phyloP scores from a whole-genome alignment of 2,329 filamentous ascomycete species.

The Colletotrichum spinosum region DNA sequence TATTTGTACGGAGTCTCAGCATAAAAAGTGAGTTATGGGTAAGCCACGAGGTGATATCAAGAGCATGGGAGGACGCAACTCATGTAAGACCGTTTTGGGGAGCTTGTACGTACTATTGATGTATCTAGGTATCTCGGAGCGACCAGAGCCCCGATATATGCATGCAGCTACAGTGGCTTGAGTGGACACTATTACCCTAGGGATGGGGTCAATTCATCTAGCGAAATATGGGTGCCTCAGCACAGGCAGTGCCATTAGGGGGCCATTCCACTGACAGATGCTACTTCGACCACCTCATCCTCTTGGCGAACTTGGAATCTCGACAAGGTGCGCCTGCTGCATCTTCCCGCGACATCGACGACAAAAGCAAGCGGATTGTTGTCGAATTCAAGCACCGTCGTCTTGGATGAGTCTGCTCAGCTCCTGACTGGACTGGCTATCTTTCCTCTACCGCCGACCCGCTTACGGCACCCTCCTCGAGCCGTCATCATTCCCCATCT shows the following conservation, averaged over 20 bases:
- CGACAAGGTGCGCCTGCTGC: conserved; percentile 23
- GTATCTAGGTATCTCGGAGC: conserved; percentile 13
- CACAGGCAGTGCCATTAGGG: conserved; percentile 33
- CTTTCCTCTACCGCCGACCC: conserved; percentile 19
- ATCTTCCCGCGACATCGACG: conserved; percentile 15
- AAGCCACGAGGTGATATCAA: too few relatives aligned
- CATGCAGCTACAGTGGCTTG: conserved; percentile 4
- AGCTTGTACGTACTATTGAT: neutral
- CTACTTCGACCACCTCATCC: conserved; percentile 37
- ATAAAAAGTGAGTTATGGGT: too few relatives aligned
- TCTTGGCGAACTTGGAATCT: conserved; percentile 28
- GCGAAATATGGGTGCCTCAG: conserved; percentile 19
- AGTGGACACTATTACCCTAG: neutral
- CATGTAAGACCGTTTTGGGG: too few relatives aligned
- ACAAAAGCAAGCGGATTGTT: conserved; percentile 16
- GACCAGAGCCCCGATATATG: conserved; percentile 24
- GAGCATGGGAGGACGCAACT: too few relatives aligned
- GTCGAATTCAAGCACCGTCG: neutral
- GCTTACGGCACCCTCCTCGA: conserved; percentile 2
- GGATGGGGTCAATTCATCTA: conserved; percentile 25
- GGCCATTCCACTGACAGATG: conserved; percentile 30
- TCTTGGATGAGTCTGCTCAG: conserved; percentile 34
- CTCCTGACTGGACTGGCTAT: conserved; percentile 34
- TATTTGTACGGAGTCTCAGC: too few relatives aligned
- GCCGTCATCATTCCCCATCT: conserved; percentile 6